Conservation (phyloP, 306 rosid genomes). For the Cicer pinnatifidum region DNA sequence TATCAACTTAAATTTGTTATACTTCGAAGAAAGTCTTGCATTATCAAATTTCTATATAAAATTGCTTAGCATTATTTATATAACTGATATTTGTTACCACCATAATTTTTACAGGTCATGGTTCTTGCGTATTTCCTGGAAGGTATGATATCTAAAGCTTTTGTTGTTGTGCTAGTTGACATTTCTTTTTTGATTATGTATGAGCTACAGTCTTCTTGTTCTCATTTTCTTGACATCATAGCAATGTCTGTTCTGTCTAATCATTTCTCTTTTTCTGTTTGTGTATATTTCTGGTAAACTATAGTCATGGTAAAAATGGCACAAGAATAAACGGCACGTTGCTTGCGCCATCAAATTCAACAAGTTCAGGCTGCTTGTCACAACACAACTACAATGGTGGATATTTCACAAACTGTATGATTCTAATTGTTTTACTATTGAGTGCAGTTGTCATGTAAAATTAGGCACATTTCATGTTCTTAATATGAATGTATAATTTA, state of each 20-base stretch:
- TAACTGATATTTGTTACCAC: constrained; percentile 41
- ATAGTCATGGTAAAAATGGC: constrained; percentile 65
- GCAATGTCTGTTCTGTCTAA: constrained; percentile 24
- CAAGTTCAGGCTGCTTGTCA: constrained; percentile 58
- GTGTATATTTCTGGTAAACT: constrained; percentile 35
- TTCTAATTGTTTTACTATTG: constrained; percentile 51
- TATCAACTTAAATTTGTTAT: background rate
- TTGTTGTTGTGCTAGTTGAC: background rate
- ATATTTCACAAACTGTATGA: constrained; percentile 55
- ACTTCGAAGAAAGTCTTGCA: background rate
- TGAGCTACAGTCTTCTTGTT: background rate
- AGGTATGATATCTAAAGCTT: constrained; percentile 58
- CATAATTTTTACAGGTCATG: constrained; percentile 66
- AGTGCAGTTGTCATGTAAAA: constrained; percentile 57
- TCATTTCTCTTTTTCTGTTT: background rate
- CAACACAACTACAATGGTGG: constrained; percentile 45
- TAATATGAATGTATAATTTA: constrained; percentile 41
- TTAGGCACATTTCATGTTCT: background rate
- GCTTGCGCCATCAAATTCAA: constrained; percentile 80
- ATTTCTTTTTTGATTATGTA: constrained; percentile 15
- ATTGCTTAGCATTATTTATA: constrained; percentile 3
- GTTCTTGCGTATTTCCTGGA: constrained; percentile 79
- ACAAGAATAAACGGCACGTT: constrained; percentile 59
- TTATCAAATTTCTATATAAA: background rate
- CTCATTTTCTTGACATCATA: constrained; percentile 1